These are phyloP conservation scores for Epichloe glyceriae DNA, from an alignment of 2,329 filamentous ascomycete genomes.

Conservation along the genomic window DNA sequence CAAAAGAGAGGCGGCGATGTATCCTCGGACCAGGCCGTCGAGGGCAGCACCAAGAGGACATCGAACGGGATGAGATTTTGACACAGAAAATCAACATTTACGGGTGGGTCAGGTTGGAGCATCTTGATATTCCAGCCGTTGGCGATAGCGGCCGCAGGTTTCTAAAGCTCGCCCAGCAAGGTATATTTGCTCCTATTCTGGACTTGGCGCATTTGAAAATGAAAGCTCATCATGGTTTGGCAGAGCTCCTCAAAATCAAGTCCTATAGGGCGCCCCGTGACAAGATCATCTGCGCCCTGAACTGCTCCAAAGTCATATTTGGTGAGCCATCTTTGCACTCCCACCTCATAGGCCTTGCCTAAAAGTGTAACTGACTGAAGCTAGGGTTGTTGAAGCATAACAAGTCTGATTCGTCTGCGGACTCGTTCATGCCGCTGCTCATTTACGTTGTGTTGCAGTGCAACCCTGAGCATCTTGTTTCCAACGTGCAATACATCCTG, in stretches of 20 bases:
- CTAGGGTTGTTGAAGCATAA: constrained; percentile 76
- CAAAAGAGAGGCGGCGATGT: constrained; percentile 56
- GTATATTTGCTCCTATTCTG: constrained; percentile 24
- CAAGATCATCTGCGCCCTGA: constrained; percentile 96
- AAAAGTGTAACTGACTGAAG: neutral
- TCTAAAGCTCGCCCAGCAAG: constrained; percentile 76
- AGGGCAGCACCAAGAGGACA: constrained; percentile 95
- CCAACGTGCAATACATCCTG: constrained; percentile 95
- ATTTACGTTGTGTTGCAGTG: constrained; percentile 94
- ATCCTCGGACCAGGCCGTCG: constrained; percentile 68
- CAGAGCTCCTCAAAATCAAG: constrained; percentile 89
- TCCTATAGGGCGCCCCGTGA: constrained; percentile 93
- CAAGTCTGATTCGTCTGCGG: constrained; percentile 87
- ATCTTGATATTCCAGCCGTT: constrained; percentile 80
- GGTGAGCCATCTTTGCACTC: constrained; percentile 36
- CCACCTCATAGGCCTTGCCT: neutral
- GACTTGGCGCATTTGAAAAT: neutral
- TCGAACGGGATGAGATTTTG: constrained; percentile 90
- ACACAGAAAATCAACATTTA: constrained; percentile 96
- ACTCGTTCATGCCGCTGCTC: constrained; percentile 87
- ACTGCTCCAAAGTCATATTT: constrained; percentile 99
- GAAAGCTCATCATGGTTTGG: neutral
- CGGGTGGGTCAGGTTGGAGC: constrained; percentile 83
- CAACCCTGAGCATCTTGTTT: constrained; percentile 89
- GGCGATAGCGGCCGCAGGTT: constrained; percentile 82